Evolutionary conservation across 345 rosid genomes (phyloP).

Genomic region (Syzygium aromaticum): DNA sequence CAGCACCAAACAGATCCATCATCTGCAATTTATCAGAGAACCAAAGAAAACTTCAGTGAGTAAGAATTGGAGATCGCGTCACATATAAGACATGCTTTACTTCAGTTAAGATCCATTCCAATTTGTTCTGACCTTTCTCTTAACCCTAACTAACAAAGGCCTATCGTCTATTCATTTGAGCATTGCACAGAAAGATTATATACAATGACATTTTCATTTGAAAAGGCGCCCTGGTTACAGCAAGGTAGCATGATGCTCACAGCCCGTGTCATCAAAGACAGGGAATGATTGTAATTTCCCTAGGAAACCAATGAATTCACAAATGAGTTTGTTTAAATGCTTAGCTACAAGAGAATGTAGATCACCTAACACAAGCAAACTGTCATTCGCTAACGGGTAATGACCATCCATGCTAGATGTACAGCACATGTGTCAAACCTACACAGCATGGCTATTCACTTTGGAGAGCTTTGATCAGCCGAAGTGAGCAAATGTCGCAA

Average conservation of each 20-base stretch:
- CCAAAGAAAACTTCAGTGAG: neutral
- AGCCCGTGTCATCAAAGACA: neutral
- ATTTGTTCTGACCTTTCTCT: neutral
- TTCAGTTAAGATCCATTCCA: neutral
- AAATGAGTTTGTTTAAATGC: neutral
- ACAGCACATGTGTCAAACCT: neutral
- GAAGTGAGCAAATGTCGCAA: neutral
- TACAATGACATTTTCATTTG: neutral
- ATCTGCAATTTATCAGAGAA: constrained; percentile 39
- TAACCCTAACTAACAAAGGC: neutral
- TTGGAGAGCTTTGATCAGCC: too few relatives aligned
- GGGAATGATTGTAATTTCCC: neutral
- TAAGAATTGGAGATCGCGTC: neutral
- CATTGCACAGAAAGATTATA: neutral
- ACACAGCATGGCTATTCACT: too few relatives aligned
- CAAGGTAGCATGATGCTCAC: neutral
- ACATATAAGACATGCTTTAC: neutral
- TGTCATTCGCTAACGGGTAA: neutral
- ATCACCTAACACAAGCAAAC: neutral
- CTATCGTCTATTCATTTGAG: neutral
- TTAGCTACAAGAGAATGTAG: neutral
- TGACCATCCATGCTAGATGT: neutral
- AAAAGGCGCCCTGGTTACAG: neutral
- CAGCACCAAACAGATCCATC: constrained; percentile 93
- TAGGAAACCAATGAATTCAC: neutral